Base-by-base conservation (phyloP, 1,139 yeast species). In the Tardiomyces digboiensis region DNA sequence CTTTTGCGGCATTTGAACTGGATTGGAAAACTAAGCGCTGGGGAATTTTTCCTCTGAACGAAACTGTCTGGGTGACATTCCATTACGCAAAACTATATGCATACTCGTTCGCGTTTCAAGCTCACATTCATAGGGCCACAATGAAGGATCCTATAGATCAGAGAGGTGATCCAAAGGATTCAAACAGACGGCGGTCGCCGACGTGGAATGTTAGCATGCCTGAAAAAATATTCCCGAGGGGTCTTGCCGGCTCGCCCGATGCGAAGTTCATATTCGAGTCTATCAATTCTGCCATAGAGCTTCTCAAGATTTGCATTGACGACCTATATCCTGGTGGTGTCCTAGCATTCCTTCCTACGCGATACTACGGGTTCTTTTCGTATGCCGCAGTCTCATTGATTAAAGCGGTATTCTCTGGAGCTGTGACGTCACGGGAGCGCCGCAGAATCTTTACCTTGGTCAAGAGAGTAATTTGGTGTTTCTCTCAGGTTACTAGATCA, bases 331-430 rank as follows among this genome's bases (percentile, higher is more conserved):
- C 46, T 3, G 52, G 51, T 7, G 57, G 57, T 2, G 53, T 52
- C 1, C 42, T 53, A 14, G 49, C 56, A 4, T 53, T 53, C 41
- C 42, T 53, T 10, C 57, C 57, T 2, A 38, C 49, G 19, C 45
- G 57, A 14, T 53, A 44, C 40, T 53, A 52, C 42, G 50, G 56
- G 29, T 53, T 49, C 39, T 46, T 53, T 38, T 45, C 49, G 16
- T 52, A 51, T 26, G 57, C 57, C 2, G 57, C 55, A 2, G 57
- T 53, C 3, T 53, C 53, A 29, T 46, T 53, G 23, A 50, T 53
- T 42, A 53, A 53, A 38, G 47, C 49, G 2, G 54, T 51, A 10
- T 52, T 53, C 39, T 36, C 26, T 36, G 41, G 21, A 38, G 40
- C 40, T 10, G 46, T 44, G 13, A 37, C 42, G n/a, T 41, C 44